phyloP scores from a whole-genome alignment of 352 stramenopile genomes.

The Phytophthora cryptogea region DNA sequence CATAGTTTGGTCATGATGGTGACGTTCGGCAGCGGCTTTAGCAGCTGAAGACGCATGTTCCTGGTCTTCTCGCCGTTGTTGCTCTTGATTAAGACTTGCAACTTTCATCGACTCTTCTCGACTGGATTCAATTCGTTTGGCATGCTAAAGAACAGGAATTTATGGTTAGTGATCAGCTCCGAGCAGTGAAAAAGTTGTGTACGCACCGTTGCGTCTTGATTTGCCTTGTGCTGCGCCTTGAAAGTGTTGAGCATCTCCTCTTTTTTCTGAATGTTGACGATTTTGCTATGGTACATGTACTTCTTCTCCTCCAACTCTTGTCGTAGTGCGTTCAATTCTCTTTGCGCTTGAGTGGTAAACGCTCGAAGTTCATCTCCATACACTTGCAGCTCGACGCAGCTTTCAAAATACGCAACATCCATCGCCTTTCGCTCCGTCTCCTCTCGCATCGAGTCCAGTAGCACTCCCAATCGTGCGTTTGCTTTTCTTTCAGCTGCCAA shows the following conservation, averaged over 20 bases:
- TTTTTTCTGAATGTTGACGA: constrained; percentile 66
- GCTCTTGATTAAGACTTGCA: constrained; percentile 31
- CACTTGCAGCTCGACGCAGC: constrained; percentile 56
- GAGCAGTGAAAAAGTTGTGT: not conserved
- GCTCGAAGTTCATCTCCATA: constrained; percentile 51
- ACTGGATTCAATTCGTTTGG: constrained; percentile 25
- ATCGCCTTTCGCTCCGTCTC: constrained; percentile 79
- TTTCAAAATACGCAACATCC: constrained; percentile 82
- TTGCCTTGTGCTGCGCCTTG: constrained; percentile 61
- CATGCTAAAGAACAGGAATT: constrained; percentile 13
- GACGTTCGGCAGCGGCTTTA: constrained; percentile 7
- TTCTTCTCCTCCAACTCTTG: constrained; percentile 60
- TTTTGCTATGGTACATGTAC: constrained; percentile 53
- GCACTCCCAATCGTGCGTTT: constrained; percentile 46
- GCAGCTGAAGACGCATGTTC: constrained; percentile 18
- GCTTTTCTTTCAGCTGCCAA: constrained; percentile 53
- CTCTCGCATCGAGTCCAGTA: constrained; percentile 60
- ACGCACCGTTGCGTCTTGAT: constrained; percentile 44
- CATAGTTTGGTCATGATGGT: constrained; percentile 21
- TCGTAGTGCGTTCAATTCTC: constrained; percentile 41
- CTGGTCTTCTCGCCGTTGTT: constrained; percentile 34
- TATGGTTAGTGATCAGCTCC: not conserved
- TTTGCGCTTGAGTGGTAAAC: constrained; percentile 46
- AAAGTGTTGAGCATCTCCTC: constrained; percentile 73
- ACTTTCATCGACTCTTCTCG: constrained; percentile 6